Conservation (phyloP, 352 stramenopile genomes). For the Nothophytophthora sp. region DNA sequence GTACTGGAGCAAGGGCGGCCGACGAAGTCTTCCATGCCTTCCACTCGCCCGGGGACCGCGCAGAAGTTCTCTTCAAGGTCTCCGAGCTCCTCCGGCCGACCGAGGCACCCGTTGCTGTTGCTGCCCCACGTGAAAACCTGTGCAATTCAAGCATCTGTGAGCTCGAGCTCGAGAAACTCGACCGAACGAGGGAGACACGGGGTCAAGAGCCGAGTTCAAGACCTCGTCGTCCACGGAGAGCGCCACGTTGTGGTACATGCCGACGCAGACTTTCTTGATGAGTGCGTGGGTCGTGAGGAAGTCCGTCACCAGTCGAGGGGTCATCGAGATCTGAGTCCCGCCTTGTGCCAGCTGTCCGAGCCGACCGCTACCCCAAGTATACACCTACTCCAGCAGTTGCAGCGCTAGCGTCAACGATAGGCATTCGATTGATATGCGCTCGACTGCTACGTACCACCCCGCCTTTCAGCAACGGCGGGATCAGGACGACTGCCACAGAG, state of each 20-base stretch:
- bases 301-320: constrained; percentile 78
- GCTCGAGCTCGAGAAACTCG: background rate
- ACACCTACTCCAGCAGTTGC: constrained; percentile 38
- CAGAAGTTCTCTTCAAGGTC: constrained; percentile 83
- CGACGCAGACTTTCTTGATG: constrained; percentile 84
- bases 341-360: constrained; percentile 88
- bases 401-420: background rate
- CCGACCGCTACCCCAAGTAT: constrained; percentile 94
- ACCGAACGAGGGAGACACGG: background rate
- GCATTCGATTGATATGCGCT: background rate
- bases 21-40: constrained; percentile 72
- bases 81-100: constrained; percentile 65
- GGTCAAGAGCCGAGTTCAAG: background rate
- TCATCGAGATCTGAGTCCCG: constrained; percentile 63
- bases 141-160: too few species aligned
- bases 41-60: constrained; percentile 71
- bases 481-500: constrained; percentile 85
- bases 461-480: constrained; percentile 83
- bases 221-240: constrained; percentile 91
- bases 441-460: constrained; percentile 50
- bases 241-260: constrained; percentile 92
- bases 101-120: constrained; percentile 91
- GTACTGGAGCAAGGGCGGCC: constrained; percentile 72
- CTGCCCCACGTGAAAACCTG: constrained; percentile 94
- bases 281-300: constrained; percentile 82